phyloP scores from a whole-genome alignment of 208 protist species.

The Wallacemonas collosoma region DNA sequence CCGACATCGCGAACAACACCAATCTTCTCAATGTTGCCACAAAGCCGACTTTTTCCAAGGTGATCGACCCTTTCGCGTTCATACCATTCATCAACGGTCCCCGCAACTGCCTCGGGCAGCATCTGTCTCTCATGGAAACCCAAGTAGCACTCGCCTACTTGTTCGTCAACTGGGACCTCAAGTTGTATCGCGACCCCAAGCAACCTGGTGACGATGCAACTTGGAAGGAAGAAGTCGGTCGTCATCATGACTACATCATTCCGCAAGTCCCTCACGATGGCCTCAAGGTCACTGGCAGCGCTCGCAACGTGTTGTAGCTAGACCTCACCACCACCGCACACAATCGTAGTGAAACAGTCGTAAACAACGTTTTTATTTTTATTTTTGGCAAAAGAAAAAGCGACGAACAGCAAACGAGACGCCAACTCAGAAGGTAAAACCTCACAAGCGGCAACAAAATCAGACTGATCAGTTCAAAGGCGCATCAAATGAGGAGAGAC shows the following conservation, averaged over 20 bases:
- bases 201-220: conserved; percentile 25
- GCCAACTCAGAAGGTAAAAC: no score
- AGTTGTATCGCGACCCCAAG: conserved; percentile 43
- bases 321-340: no score
- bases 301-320: conserved; percentile 21
- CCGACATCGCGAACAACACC: conserved; percentile 79
- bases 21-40: conserved; percentile 40
- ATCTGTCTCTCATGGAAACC: conserved; percentile 89
- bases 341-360: no score
- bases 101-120: conserved; percentile 92
- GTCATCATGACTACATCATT: conserved; percentile 83
- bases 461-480: not conserved
- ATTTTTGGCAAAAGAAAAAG: no score
- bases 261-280: conserved; percentile 82
- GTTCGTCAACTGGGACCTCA: conserved; percentile 72
- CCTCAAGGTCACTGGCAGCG: conserved; percentile 59
- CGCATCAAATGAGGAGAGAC: not conserved
- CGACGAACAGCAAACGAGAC: no score
- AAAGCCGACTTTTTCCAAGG: conserved; percentile 45
- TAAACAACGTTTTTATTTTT: no score
- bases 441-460: no score
- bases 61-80: conserved; percentile 87
- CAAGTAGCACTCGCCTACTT: conserved; percentile 80
- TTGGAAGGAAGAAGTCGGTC: conserved; percentile 63
- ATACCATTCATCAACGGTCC: conserved; percentile 94